phyloP scores from a whole-genome alignment of 2,329 filamentous ascomycete genomes.

The Microcera coccophila region DNA sequence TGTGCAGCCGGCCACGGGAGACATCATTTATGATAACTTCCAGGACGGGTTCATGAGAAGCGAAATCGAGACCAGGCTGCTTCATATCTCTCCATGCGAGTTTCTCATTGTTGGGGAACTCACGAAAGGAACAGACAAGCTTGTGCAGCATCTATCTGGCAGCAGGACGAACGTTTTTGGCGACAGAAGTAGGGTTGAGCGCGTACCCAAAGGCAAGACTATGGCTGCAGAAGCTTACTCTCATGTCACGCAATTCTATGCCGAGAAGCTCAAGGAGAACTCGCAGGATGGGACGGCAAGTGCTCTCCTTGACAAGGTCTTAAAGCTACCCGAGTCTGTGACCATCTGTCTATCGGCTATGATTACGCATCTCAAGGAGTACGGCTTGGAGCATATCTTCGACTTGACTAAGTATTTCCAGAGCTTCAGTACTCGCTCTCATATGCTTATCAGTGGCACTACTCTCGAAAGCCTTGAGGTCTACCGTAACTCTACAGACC shows the following conservation, averaged over 20 bases:
- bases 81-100: conserved; percentile 95
- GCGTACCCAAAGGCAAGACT: conserved; percentile 70
- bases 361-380: conserved; percentile 89
- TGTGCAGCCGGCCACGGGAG: conserved; percentile 91
- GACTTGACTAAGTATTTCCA: conserved; percentile 96
- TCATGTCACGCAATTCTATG: conserved; percentile 90
- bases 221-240: conserved; percentile 81
- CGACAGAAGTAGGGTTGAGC: conserved; percentile 82
- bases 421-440: conserved; percentile 86
- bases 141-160: conserved; percentile 83
- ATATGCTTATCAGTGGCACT: conserved; percentile 95
- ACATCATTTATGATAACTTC: conserved; percentile 93
- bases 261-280: conserved; percentile 69
- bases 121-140: conserved; percentile 86
- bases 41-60: conserved; percentile 97
- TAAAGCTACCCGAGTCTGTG: conserved; percentile 78
- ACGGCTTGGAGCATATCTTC: conserved; percentile 91
- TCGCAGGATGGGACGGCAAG: conserved; percentile 54
- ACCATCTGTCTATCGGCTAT: conserved; percentile 92
- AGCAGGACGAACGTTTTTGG: conserved; percentile 90
- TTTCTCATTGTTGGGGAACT: conserved; percentile 89
- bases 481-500: conserved; percentile 90
- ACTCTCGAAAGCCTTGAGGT: conserved; percentile 92
- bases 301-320: conserved; percentile 76
- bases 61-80: conserved; percentile 89